Conservation (phyloP, 495 filamentous ascomycete species). For the Oleoguttula mirabilis region DNA sequence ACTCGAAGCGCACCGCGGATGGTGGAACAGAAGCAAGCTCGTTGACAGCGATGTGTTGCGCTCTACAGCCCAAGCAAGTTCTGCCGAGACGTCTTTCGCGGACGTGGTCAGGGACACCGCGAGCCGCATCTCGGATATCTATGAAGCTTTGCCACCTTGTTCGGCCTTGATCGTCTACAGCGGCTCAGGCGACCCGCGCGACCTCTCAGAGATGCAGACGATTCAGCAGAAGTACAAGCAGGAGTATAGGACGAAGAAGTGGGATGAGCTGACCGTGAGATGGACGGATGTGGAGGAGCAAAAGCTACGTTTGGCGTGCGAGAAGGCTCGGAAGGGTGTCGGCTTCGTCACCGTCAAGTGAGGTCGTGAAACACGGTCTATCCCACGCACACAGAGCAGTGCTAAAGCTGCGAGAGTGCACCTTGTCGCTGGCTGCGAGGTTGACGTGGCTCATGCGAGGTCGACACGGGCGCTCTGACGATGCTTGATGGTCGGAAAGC, state of each 20-base stretch:
- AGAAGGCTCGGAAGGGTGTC: slow-evolving; percentile 12
- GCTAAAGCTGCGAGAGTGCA: too few relatives aligned
- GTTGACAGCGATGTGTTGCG: slow-evolving; percentile 29
- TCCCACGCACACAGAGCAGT: too few relatives aligned
- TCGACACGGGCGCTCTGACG: too few relatives aligned
- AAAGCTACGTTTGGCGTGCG: slow-evolving; percentile 9
- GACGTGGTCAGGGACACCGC: slow-evolving; percentile 39
- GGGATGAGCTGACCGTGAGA: slow-evolving; percentile 32
- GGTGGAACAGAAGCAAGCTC: slow-evolving; percentile 49
- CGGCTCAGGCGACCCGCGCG: slow-evolving; percentile 76
- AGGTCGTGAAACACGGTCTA: too few relatives aligned
- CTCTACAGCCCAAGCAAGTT: slow-evolving; percentile 2
- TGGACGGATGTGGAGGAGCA: slow-evolving; percentile 21
- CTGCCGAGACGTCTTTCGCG: slow-evolving; percentile 27
- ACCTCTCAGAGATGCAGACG: slow-evolving; percentile 58
- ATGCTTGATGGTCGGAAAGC: too few relatives aligned
- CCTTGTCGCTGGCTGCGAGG: too few relatives aligned
- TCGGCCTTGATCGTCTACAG: slow-evolving; percentile 82
- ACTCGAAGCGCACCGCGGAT: slow-evolving; percentile 68
- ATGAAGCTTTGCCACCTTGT: slow-evolving; percentile 64
- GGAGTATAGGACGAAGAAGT: slow-evolving; percentile 69
- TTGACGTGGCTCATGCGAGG: too few relatives aligned
- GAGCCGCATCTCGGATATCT: slow-evolving; percentile 52
- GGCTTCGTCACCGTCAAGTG: slow-evolving; percentile 11
- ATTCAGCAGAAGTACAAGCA: slow-evolving; percentile 61